Evolutionary conservation across 257 asterid species (phyloP).

Genomic region (Nicotiana knightiana): DNA sequence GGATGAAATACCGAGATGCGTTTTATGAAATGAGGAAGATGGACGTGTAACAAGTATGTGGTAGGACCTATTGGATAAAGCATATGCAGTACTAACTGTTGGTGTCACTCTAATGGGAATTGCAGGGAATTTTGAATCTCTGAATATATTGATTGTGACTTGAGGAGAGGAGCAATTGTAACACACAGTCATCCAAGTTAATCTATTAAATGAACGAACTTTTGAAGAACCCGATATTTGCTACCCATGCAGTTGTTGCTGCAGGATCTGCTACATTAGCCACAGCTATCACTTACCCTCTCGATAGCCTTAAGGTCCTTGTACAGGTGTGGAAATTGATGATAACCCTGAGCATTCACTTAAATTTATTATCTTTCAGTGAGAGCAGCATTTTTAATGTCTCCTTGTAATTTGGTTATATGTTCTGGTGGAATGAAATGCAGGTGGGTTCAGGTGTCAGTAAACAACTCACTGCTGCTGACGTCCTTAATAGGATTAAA

Average conservation of each 20-base stretch:
- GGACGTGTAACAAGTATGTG: not conserved
- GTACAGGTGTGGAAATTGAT: constrained; percentile 46
- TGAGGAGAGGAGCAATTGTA: not conserved
- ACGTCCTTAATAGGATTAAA: constrained; percentile 45
- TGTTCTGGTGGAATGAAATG: constrained; percentile 19
- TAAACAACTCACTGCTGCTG: constrained; percentile 35
- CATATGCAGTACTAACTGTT: not conserved
- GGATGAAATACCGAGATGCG: too few species aligned
- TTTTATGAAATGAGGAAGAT: not conserved
- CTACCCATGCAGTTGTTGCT: constrained; percentile 64
- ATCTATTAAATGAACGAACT: constrained; percentile 56
- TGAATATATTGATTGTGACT: not conserved
- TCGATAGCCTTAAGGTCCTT: constrained; percentile 78
- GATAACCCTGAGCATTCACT: not conserved
- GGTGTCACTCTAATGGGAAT: not conserved
- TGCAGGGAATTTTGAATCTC: constrained; percentile 1
- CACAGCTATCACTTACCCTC: constrained; percentile 62
- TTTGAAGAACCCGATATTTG: constrained; percentile 46
- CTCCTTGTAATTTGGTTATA: not conserved
- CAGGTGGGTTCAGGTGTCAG: constrained; percentile 73
- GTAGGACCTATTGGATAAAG: not conserved
- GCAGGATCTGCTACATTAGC: constrained; percentile 59
- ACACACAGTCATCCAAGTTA: not conserved
- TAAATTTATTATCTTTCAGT: not conserved
- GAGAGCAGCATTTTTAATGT: not conserved